Conservation (phyloP, 495 filamentous ascomycete species). For the Opeltia flavorubescens region DNA sequence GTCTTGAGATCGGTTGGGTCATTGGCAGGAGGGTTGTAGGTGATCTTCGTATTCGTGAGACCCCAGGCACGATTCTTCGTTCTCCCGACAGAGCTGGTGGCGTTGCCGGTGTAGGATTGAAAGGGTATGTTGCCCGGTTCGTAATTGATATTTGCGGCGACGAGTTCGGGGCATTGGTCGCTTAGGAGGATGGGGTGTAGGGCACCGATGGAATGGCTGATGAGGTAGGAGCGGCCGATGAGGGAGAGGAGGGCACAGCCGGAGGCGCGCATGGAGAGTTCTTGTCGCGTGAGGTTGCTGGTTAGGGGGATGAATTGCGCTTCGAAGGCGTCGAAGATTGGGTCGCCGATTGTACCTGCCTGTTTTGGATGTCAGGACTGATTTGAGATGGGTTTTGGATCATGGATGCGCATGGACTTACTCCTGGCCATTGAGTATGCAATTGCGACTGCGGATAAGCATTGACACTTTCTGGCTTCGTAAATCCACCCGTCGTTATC, state of each 20-base stretch:
- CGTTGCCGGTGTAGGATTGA: conserved; percentile 6
- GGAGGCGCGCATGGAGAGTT: conserved; percentile 17
- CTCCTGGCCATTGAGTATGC: conserved; percentile 39
- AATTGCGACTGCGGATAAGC: conserved; percentile 30
- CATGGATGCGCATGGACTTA: conserved; percentile 1
- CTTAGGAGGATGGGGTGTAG: conserved; percentile 21
- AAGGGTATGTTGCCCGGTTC: conserved; percentile 16
- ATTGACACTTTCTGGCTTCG: conserved; percentile 21
- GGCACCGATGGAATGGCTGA: conserved; percentile 21
- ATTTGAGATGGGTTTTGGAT: not conserved
- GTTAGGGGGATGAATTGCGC: conserved; percentile 17
- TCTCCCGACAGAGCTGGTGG: not conserved
- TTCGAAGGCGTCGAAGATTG: conserved; percentile 32
- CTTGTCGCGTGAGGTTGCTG: conserved; percentile 6
- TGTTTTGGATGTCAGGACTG: conserved; percentile 4
- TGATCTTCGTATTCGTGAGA: conserved; percentile 19
- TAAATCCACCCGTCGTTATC: conserved; percentile 25
- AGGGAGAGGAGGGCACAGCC: conserved; percentile 20
- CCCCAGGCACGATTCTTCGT: conserved; percentile 17
- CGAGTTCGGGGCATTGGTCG: conserved; percentile 17
- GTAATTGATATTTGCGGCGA: conserved; percentile 20
- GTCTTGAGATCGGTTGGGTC: conserved; percentile 1
- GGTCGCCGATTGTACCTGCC: conserved; percentile 31
- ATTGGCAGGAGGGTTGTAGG: conserved; percentile 16
- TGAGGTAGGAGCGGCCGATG: conserved; percentile 19